Base-by-base conservation (phyloP, 768 basidiomycete genomes). In the Mycena epipterygia region DNA sequence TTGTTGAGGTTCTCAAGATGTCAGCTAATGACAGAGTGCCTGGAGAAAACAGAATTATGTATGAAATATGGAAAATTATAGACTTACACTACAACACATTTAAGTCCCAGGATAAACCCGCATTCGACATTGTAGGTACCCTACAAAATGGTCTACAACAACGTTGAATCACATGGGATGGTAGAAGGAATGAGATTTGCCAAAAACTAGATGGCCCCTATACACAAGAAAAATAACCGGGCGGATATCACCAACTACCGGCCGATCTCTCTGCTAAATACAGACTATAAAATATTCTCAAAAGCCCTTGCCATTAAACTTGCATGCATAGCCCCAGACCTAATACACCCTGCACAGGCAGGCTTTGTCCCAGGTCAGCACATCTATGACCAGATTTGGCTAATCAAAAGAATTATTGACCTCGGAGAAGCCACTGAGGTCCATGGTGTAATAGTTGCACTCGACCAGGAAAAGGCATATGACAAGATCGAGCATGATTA, bases 401-500 rank as follows among this genome's bases (percentile, higher is more conserved):
- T 81, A 0, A 61, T 78, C 0, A 51, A 75, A 25, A n/a, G 61
- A 0, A 73, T 78, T 23, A 42, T 71, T 0, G 23, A 56, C 0
- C 73, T 74, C 1, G 73, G 46, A 0, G 61, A 73, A 29, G 1
- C 42, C 3, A 62, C 52, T 37, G 68, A 74, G 39, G 53, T 57
- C 21, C 25, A 78, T 2, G 60, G 78, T 0, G 29, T 57, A 0
- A 74, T 78, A 0, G 5, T 78, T 0, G 70, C 75, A 3, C 55
- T 57, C 2, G 55, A 57, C 35, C 55, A 57, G 29, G 55, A 57
- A 14, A 57, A 0, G n/a, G n/a, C 67, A 70, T 37, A 74, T 16
- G 75, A 79, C 14, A 76, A 78, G 29, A 75, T 79, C 0, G 33
- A 66, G 2, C 77, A 78, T 4, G n/a, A 44, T 0, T 78, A 77